These are phyloP conservation scores for Cladosporium oxysporum DNA, from an alignment of 2,329 filamentous ascomycete genomes.

Conservation along the genomic window DNA sequence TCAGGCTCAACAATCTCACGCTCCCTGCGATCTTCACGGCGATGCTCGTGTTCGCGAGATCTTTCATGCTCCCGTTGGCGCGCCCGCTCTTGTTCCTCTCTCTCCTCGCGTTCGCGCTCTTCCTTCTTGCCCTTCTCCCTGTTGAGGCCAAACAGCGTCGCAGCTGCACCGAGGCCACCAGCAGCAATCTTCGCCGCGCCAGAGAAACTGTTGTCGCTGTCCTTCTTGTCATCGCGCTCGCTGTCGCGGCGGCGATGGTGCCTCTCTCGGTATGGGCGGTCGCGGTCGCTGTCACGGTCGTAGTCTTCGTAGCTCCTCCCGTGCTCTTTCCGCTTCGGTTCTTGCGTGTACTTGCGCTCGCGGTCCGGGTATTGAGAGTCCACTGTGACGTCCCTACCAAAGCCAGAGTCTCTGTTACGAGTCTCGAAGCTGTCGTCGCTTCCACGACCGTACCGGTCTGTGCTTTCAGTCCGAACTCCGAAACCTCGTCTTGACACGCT, in stretches of 20 bases:
- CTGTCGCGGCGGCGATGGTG: conserved; percentile 33
- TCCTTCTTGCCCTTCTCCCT: conserved; percentile 29
- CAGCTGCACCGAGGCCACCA: conserved; percentile 35
- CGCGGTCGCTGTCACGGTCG: conserved; percentile 33
- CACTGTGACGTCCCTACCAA: conserved; percentile 33
- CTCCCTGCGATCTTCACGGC: conserved; percentile 21
- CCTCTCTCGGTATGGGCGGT: conserved; percentile 27
- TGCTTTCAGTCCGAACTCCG: conserved; percentile 46
- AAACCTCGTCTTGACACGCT: conserved; percentile 51
- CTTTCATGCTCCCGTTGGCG: conserved; percentile 28
- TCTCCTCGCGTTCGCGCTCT: conserved; percentile 25
- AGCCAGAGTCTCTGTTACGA: conserved; percentile 36
- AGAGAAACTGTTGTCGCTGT: conserved; percentile 23
- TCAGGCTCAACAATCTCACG: conserved; percentile 18
- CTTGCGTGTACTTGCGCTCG: conserved; percentile 17
- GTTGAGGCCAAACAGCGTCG: conserved; percentile 32
- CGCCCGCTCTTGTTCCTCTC: conserved; percentile 29
- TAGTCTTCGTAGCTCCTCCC: conserved; percentile 20
- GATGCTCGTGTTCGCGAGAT: conserved; percentile 21
- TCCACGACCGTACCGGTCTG: conserved; percentile 34
- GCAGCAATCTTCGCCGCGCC: conserved; percentile 34
- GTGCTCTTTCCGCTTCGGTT: conserved; percentile 8
- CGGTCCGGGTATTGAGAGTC: conserved; percentile 23
- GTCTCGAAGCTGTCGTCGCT: conserved; percentile 45
- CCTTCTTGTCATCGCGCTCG: conserved; percentile 30